Evolutionary conservation across 2,329 filamentous ascomycete species (phyloP).

Genomic region (Coleophoma eucalyptorum): DNA sequence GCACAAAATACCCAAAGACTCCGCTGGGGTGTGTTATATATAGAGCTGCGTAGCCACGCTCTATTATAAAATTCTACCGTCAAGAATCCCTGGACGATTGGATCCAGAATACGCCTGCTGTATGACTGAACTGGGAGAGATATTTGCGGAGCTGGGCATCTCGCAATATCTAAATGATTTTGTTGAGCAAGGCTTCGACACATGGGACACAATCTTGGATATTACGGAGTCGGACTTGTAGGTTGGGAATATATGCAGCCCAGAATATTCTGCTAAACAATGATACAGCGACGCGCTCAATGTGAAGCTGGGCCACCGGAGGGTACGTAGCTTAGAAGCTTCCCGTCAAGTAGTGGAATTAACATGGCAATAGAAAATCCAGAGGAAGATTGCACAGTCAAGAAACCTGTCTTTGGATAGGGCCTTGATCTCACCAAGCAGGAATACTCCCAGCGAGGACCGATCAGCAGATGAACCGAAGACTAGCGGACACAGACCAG

Average conservation of each 20-base stretch:
- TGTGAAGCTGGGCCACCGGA: slow-evolving; percentile 77
- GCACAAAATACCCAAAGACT: background rate
- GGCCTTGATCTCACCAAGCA: slow-evolving; percentile 28
- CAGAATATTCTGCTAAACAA: slow-evolving; percentile 8
- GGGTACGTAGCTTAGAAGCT: slow-evolving; percentile 49
- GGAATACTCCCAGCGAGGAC: slow-evolving; percentile 52
- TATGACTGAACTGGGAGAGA: slow-evolving; percentile 53
- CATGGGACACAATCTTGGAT: slow-evolving; percentile 79
- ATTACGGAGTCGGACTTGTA: slow-evolving; percentile 82
- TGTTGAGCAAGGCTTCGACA: slow-evolving; percentile 77
- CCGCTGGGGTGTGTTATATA: slow-evolving; percentile 1
- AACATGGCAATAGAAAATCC: slow-evolving; percentile 60
- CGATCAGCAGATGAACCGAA: slow-evolving; percentile 50
- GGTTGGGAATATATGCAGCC: background rate
- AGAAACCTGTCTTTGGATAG: slow-evolving; percentile 48
- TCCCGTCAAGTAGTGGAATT: background rate
- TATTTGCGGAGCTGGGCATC: slow-evolving; percentile 73
- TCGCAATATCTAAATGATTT: slow-evolving; percentile 72
- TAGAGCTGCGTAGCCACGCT: background rate
- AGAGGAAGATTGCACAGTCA: slow-evolving; percentile 74
- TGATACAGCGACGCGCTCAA: slow-evolving; percentile 60
- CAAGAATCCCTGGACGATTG: slow-evolving; percentile 21
- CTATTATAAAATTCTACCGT: background rate
- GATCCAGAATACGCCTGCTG: slow-evolving; percentile 27
- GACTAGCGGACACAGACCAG: slow-evolving; percentile 37